Percentiles rank a stretch among this genome's conserved stretches.
These are phyloP conservation scores for Agaricus bisporus DNA, from an alignment of 768 basidiomycete genomes.

Conservation along the genomic window DNA sequence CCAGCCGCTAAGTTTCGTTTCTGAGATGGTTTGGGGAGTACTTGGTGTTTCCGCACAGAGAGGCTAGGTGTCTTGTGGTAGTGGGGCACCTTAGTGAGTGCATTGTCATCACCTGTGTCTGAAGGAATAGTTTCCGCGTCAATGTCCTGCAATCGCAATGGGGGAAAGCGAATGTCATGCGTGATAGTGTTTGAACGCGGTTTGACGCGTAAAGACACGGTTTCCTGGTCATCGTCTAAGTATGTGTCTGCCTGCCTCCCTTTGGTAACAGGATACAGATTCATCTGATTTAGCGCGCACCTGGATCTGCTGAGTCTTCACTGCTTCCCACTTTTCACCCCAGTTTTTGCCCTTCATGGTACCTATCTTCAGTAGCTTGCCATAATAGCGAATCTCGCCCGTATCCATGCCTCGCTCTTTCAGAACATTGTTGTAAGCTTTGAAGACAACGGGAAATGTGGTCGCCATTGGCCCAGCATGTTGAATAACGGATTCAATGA, in stretches of 20 bases:
- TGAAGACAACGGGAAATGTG: slow-evolving; percentile 76
- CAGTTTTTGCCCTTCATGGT: slow-evolving; percentile 76
- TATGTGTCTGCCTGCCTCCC: not conserved
- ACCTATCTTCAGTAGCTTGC: slow-evolving; percentile 76
- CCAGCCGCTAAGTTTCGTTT: not conserved
- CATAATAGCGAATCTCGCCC: slow-evolving; percentile 77
- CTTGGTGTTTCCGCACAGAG: not conserved
- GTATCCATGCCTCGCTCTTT: slow-evolving; percentile 71
- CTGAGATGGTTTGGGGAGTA: not conserved
- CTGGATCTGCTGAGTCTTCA: slow-evolving; percentile 53
- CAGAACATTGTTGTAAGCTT: slow-evolving; percentile 77
- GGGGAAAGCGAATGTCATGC: not conserved
- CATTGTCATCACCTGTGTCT: not conserved
- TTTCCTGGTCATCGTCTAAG: not conserved
- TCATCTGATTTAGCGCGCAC: slow-evolving; percentile 11
- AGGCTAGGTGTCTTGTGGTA: slow-evolving; percentile 3
- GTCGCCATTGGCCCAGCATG: slow-evolving; percentile 65
- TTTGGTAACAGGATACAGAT: not conserved
- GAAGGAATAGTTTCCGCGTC: slow-evolving; percentile 5
- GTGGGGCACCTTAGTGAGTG: not conserved
- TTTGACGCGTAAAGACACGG: slow-evolving; percentile 10
- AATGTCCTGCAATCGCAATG: slow-evolving; percentile 3
- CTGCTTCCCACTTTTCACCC: slow-evolving; percentile 74
- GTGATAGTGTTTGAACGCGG: not conserved
- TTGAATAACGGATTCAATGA: slow-evolving; percentile 69